Evolutionary conservation across 2,329 filamentous ascomycete species (phyloP), one percentile per base, ranked within the genome.

Genomic region (Triangularia verruculosa): DNA sequence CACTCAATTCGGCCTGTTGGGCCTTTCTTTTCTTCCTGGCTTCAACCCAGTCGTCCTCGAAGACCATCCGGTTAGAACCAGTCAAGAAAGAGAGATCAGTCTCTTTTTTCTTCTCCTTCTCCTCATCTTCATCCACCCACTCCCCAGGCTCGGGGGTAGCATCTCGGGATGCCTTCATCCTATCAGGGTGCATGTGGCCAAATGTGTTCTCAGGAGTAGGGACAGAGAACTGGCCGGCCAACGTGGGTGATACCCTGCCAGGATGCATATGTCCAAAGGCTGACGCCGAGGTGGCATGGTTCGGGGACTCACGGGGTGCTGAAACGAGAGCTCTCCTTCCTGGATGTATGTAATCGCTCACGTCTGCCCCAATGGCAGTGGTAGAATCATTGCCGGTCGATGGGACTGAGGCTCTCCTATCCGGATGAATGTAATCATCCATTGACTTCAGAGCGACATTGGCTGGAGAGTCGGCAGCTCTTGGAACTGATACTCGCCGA

Each of bases 131-230:
- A 6, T 47, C 39, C 1, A 47, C 20, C 39, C 17, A 17, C n/a
- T 47, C 39, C n/a, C 39, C 39, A 20, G 39, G 39, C 39, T 47
- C 39, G 20, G n/a, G 51, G 15, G 22, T n/a, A 54, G 20, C 22
- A 6, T 54, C 51, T n/a, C 22, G 57, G 13, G 64, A 64, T 27
- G 67, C 8, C 24, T 28, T 67, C 52, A 67, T 11, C 17, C 67
- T 59, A 47, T 69, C 67, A 17, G 66, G 67, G 58, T 70, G 68
- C 58, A 70, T 68, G 1, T 65, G 51, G 22, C 65, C 61, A 32
- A 25, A 56, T 4, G 20, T 20, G n/a, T 20, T 11, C 39, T 47
- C 39, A 17, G 39, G 39, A 11, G 39, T 17, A 47, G 39, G n/a
- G 20, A 17, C 8, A 1, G 39, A 39, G 4, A 15, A 20, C n/a